Percentiles rank a stretch among this genome's conserved stretches.
Conservation (phyloP, 208 protist genomes). For the Plasmodiophora brassicae region DNA sequence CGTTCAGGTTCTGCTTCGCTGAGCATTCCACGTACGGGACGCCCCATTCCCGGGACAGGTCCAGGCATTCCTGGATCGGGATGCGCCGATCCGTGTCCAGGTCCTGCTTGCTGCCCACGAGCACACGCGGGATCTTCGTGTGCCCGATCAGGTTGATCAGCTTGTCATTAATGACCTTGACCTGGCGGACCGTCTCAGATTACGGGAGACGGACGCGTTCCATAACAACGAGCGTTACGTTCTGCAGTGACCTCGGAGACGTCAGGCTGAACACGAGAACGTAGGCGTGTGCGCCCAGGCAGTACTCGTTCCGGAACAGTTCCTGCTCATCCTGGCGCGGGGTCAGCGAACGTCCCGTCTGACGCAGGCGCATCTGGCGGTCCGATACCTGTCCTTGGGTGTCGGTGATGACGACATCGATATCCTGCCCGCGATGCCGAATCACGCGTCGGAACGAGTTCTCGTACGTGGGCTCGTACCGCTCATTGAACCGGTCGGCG, state of each 20-base stretch:
- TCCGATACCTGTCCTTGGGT: not conserved
- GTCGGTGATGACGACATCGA: not conserved
- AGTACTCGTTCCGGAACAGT: not conserved
- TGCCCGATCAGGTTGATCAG: not conserved
- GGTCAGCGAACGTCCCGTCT: too few relatives aligned
- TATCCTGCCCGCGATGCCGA: not conserved
- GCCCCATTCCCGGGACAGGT: conserved; percentile 10
- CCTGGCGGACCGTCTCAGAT: not conserved
- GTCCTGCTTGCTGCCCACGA: not conserved
- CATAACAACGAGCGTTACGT: not conserved
- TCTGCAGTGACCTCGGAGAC: not conserved
- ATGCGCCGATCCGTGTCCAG: not conserved
- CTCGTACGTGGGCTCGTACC: not conserved
- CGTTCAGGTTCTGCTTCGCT: conserved; percentile 22
- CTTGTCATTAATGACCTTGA: not conserved
- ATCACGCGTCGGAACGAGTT: not conserved
- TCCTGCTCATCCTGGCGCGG: not conserved
- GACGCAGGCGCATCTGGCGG: too few relatives aligned
- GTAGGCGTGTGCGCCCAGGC: not conserved
- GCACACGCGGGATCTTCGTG: not conserved
- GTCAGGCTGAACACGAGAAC: not conserved
- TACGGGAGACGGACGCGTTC: not conserved
- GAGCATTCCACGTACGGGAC: conserved; percentile 25
- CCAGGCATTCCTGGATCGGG: conserved; percentile 20
- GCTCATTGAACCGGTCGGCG: not conserved